Base-by-base conservation (phyloP, 1,139 yeast genomes). In the Taphrina wiesneri region DNA sequence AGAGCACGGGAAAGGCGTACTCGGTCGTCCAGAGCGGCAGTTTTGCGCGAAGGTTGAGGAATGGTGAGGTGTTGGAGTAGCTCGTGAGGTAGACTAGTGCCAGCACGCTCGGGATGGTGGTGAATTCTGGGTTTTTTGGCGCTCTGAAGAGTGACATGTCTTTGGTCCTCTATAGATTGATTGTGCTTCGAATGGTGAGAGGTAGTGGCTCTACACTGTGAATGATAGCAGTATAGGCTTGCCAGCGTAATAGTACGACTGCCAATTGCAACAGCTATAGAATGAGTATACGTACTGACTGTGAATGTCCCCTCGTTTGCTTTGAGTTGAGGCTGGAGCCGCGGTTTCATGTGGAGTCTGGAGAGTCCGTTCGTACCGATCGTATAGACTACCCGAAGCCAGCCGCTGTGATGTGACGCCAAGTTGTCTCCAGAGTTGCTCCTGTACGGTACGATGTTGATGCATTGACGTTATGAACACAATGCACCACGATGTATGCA, bases 61-160 rank as follows among this genome's bases (percentile, higher is more conserved):
- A 46, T 25, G 56, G 46, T 19, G 56, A 32, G 39, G 45, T 11
- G 49, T 32, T 34, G 21, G 56, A 25, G 56, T 36, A 26, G 28
- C 41, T 30, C 19, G 62, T 56, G 26, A 32, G 30, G 47, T 54
- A 54, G 32, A 39, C 25, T 6, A 54, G 46, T 17, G 47, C 32
- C 36, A 54, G 23, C 13, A 54, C 59, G 19, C 46, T 3, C 1
- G 59, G 59, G 34, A 54, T 39, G 2, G 34, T 15, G 17, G 23
- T 13, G 21, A 54, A 23, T 4, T 54, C 59, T 25, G 59, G 59
- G 46, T 25, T 39, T 19, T 25, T 17, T 7, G 59, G 59, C 1
- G 39, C n/a, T 41, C 59, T 36, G 59, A 54, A 54, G 21, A 52
- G 56, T 21, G 56, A 52, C 56, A 52, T 52, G 54, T 21, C 51